phyloP scores from a whole-genome alignment of 2,329 filamentous ascomycete genomes.

The Alternaria consortialis region DNA sequence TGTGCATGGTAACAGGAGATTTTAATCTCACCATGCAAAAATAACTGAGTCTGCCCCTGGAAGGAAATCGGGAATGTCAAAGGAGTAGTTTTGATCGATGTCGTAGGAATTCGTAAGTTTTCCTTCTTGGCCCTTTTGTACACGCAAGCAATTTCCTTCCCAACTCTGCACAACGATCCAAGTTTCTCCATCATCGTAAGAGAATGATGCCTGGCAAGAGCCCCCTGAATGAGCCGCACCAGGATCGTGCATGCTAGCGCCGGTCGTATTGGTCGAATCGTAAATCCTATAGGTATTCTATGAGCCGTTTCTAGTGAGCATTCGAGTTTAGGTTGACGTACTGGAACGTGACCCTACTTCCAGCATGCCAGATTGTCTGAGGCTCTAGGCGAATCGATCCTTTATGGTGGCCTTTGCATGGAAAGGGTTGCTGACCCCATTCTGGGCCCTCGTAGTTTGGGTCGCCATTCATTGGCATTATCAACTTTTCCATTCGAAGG shows the following conservation, averaged over 20 bases:
- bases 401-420: conserved; percentile 10
- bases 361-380: conserved; percentile 6
- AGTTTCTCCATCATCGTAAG: conserved; percentile 50
- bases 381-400: background rate
- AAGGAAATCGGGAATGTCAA: conserved; percentile 53
- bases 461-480: conserved; percentile 15
- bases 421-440: conserved; percentile 12
- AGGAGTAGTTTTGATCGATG: conserved; percentile 52
- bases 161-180: conserved; percentile 54
- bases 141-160: conserved; percentile 56
- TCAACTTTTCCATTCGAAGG: conserved; percentile 11
- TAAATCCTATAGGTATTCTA: background rate
- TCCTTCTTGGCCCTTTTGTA: conserved; percentile 19
- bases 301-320: background rate
- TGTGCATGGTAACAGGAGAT: background rate
- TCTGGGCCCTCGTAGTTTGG: conserved; percentile 6
- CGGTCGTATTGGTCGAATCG: conserved; percentile 10
- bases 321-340: background rate
- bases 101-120: conserved; percentile 32
- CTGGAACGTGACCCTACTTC: conserved; percentile 10
- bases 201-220: conserved; percentile 55
- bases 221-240: conserved; percentile 52
- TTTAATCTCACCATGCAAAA: conserved; percentile 49
- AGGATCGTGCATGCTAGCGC: conserved; percentile 11
- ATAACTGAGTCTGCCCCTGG: conserved; percentile 44